These are phyloP conservation scores for Wickerhamiella bombiphila DNA, from an alignment of 805 yeast species.

Conservation along the genomic window DNA sequence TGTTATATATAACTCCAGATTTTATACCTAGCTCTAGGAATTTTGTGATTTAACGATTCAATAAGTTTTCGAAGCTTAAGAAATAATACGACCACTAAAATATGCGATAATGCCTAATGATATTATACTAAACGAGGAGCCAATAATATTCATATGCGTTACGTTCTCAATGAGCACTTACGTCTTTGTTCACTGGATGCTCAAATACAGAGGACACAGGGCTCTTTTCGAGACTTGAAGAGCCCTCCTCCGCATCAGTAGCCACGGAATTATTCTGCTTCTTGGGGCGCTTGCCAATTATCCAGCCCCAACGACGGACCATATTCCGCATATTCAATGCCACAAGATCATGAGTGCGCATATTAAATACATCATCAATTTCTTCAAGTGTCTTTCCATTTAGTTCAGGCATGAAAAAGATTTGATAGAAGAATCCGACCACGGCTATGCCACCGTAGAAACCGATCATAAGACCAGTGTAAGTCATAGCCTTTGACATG, in stretches of 20 bases:
- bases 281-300: slow-evolving; percentile 4
- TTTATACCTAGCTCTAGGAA: no score
- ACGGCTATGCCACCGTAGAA: slow-evolving; percentile 57
- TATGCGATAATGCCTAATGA: no score
- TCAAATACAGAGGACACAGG: no score
- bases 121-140: no score
- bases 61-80: no score
- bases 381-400: slow-evolving; percentile 60
- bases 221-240: no score
- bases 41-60: no score
- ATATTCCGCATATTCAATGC: slow-evolving; percentile 6
- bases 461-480: slow-evolving; percentile 48
- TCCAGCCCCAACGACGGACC: slow-evolving; percentile 5
- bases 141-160: no score
- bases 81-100: no score
- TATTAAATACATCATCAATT: slow-evolving; percentile 46
- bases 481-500: slow-evolving; percentile 43
- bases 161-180: no score
- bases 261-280: background rate
- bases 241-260: background rate
- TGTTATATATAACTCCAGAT: no score
- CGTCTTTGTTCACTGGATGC: no score
- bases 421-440: slow-evolving; percentile 29
- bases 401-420: slow-evolving; percentile 54
- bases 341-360: slow-evolving; percentile 29